Evolutionary conservation across 306 rosid genomes (phyloP), one percentile per base, ranked within the genome.

Genomic region (Gastrolobium bilobum): DNA sequence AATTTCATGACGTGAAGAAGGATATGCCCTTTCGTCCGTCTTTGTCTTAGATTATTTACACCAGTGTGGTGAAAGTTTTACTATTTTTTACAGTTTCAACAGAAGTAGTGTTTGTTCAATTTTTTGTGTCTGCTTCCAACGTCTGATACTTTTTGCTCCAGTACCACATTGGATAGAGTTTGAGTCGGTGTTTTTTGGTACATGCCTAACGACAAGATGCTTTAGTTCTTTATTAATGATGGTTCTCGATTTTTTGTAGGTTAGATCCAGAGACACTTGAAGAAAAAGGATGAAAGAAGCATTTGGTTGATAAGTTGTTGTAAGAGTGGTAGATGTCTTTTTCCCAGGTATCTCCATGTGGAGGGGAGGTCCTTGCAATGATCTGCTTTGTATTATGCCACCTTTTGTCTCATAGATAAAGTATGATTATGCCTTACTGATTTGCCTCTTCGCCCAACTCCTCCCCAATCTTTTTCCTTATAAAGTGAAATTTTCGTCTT

Each of bases 341-440:
- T 78, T 82, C 78, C 64, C 76, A 75, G 95, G 92, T 86, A 76
- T 86, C 90, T 80, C 86, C 82, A 42, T 42, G 73, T 43, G 85
- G 15, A 26, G 44, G 4, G 47, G 84, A 84, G 87, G 84, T 76
- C 84, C 83, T 75, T 84, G 88, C 80, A 77, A 82, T 87, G 92
- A 87, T 92, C 91, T 87, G 85, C 95, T 79, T 82, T 92, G 96
- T 92, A 92, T 83, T 75, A 92, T 92, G 95, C 76, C 84, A 90
- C 87, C 80, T 76, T 76, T 81, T 81, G 77, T 88, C 76, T 83
- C 84, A 88, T 82, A 92, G 86, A 86, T 87, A 90, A 87, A 66
- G 78, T 81, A 83, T 86, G 78, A 83, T 89, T 57, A 84, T 84
- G 82, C 90, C 78, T 75, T 71, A 71, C 77, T 77, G 63, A 80